Evolutionary conservation across 2,329 filamentous ascomycete species (phyloP).

Genomic region (Epichloe amarillans): DNA sequence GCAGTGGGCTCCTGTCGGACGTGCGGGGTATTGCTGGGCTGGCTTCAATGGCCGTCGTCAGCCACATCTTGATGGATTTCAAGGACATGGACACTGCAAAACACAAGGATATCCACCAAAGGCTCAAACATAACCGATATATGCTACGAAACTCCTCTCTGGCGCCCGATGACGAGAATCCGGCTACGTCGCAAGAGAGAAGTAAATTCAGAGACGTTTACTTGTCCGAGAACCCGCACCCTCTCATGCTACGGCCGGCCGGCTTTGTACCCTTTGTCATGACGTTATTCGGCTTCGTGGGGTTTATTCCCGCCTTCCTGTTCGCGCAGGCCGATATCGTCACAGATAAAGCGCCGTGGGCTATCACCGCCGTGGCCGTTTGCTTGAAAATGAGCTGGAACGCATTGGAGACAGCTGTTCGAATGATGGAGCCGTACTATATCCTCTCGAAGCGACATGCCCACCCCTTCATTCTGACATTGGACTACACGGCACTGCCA

Average conservation of each 20-base stretch:
- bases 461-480: constrained; percentile 50
- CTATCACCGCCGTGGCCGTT: constrained; percentile 52
- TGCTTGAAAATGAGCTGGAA: constrained; percentile 56
- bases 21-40: constrained; percentile 62
- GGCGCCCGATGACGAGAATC: constrained; percentile 45
- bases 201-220: constrained; percentile 36
- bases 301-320: constrained; percentile 46
- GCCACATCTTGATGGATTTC: constrained; percentile 62
- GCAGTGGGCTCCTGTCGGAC: constrained; percentile 53
- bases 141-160: constrained; percentile 57
- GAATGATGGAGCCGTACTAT: constrained; percentile 64
- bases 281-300: constrained; percentile 41
- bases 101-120: constrained; percentile 53
- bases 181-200: constrained; percentile 25
- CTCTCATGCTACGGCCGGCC: constrained; percentile 49
- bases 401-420: constrained; percentile 53
- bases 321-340: constrained; percentile 42
- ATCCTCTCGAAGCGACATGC: constrained; percentile 54
- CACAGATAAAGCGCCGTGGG: constrained; percentile 49
- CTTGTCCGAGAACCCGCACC: constrained; percentile 49
- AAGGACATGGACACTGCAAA: constrained; percentile 56
- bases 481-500: constrained; percentile 62
- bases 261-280: constrained; percentile 48
- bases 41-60: constrained; percentile 61
- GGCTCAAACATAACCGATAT: constrained; percentile 53